phyloP scores from a whole-genome alignment of 2,329 filamentous ascomycete species.

The Harringtonia lauricola region DNA sequence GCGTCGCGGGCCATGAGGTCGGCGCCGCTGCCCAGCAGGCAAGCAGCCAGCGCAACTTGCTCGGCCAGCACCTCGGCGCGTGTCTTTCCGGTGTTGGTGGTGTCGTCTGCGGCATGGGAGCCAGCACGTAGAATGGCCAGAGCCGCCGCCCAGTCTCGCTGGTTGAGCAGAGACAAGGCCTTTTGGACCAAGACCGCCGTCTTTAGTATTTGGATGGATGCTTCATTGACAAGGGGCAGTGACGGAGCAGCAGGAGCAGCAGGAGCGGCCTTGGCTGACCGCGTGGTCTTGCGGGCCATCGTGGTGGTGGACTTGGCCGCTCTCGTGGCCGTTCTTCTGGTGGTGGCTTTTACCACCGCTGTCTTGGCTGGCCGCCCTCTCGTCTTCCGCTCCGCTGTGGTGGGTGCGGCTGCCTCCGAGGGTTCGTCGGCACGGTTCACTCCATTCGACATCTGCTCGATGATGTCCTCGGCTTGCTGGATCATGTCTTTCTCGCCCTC shows the following conservation, averaged over 20 bases:
- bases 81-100: no score
- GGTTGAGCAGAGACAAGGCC: constrained; percentile 33
- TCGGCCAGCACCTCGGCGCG: constrained; percentile 29
- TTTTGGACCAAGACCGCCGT: constrained; percentile 28
- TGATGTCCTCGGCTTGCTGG: constrained; percentile 33
- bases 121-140: constrained; percentile 36
- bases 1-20: constrained; percentile 68
- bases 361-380: background rate
- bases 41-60: constrained; percentile 54
- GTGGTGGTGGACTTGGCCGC: constrained; percentile 15
- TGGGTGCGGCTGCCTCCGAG: constrained; percentile 9
- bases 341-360: background rate
- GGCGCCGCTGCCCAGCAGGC: constrained; percentile 56
- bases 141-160: constrained; percentile 48
- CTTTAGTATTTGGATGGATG: constrained; percentile 19
- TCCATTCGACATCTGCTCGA: background rate
- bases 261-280: background rate
- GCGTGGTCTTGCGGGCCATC: constrained; percentile 12
- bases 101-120: no score
- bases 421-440: background rate
- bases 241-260: no score
- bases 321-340: constrained; percentile 6
- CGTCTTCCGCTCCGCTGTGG: background rate
- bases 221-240: constrained; percentile 12
- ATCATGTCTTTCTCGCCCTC: constrained; percentile 33